A percentile compares a stretch with the other conserved stretches of the same genome.
These are phyloP conservation scores for Phytophthora sp. DNA, from an alignment of 352 stramenopile species.

Conservation along the genomic window DNA sequence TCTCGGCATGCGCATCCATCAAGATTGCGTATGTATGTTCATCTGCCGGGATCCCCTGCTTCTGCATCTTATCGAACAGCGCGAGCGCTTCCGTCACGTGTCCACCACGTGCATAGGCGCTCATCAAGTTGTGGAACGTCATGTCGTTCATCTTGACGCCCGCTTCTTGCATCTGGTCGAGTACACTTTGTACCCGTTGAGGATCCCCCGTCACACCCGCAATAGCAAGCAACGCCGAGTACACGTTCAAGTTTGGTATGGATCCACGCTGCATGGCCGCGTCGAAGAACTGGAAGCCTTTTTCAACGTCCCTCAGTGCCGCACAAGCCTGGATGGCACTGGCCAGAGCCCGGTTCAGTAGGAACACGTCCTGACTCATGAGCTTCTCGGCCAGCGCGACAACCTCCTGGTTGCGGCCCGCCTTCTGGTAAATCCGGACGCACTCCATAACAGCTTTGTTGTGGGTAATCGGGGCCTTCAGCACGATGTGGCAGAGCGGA, in stretches of 20 bases:
- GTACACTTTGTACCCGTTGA: conserved; percentile 51
- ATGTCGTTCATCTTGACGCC: conserved; percentile 72
- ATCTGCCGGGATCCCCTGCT: conserved; percentile 51
- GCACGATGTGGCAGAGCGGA: conserved; percentile 63
- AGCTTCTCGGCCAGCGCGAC: conserved; percentile 57
- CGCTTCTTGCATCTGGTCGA: conserved; percentile 60
- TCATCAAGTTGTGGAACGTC: conserved; percentile 79
- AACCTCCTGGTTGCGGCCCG: conserved; percentile 55
- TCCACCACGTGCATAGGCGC: conserved; percentile 62
- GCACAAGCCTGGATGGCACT: conserved; percentile 70
- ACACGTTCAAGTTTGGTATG: conserved; percentile 74
- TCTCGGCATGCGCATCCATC: conserved; percentile 73
- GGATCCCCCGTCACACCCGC: conserved; percentile 53
- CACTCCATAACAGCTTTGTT: conserved; percentile 58
- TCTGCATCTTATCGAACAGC: conserved; percentile 66
- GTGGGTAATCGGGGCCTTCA: conserved; percentile 41
- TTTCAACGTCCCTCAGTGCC: conserved; percentile 49
- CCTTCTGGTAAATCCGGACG: conserved; percentile 68
- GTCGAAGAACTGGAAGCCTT: conserved; percentile 70
- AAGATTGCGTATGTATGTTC: conserved; percentile 78
- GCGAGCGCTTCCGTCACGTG: conserved; percentile 54
- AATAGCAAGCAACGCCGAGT: conserved; percentile 63
- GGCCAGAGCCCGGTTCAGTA: conserved; percentile 63
- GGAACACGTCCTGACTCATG: conserved; percentile 68
- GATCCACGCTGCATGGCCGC: conserved; percentile 56